A percentile compares a stretch with the other conserved stretches of the same genome.
These are phyloP conservation scores for Penicillium freii DNA, from an alignment of 2,329 filamentous ascomycete genomes.

Conservation along the genomic window DNA sequence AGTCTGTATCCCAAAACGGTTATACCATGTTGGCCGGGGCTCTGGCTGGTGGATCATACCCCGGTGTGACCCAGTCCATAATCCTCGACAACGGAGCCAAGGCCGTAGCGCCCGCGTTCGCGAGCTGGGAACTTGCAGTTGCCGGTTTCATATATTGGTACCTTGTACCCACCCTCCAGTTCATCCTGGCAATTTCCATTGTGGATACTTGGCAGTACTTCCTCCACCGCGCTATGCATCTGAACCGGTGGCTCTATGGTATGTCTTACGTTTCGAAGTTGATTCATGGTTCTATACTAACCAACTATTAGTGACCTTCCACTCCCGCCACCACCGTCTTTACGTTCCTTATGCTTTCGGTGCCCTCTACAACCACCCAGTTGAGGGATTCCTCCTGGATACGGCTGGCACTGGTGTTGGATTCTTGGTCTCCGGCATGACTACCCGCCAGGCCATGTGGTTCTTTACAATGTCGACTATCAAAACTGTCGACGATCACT, in stretches of 20 bases:
- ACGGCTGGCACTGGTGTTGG: conserved; percentile 81
- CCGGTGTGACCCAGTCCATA: conserved; percentile 62
- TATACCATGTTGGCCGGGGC: conserved; percentile 73
- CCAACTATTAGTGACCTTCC: conserved; percentile 68
- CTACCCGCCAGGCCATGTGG: conserved; percentile 77
- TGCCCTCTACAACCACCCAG: conserved; percentile 91
- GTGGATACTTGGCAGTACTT: conserved; percentile 99
- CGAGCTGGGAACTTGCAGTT: conserved; percentile 72
- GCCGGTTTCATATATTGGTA: conserved; percentile 79
- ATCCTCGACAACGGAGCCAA: conserved; percentile 51
- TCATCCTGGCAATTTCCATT: conserved; percentile 68
- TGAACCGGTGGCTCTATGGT: conserved; percentile 97
- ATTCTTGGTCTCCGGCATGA: conserved; percentile 80
- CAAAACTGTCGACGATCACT: conserved; percentile 98
- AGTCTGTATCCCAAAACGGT: conserved; percentile 64
- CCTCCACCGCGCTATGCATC: conserved; percentile 91
- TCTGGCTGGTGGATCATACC: conserved; percentile 78
- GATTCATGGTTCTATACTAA: conserved; percentile 11
- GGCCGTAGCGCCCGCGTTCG: conserved; percentile 66
- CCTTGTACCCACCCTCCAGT: conserved; percentile 73
- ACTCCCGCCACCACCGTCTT: conserved; percentile 91
- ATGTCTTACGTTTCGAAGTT: conserved; percentile 41
- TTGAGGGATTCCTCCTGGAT: conserved; percentile 92
- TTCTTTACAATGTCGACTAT: conserved; percentile 88
- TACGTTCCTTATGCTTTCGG: conserved; percentile 98